Evolutionary conservation across 768 basidiomycete species (phyloP), one percentile per base, ranked within the genome.

Genomic region (Suillus spraguei): DNA sequence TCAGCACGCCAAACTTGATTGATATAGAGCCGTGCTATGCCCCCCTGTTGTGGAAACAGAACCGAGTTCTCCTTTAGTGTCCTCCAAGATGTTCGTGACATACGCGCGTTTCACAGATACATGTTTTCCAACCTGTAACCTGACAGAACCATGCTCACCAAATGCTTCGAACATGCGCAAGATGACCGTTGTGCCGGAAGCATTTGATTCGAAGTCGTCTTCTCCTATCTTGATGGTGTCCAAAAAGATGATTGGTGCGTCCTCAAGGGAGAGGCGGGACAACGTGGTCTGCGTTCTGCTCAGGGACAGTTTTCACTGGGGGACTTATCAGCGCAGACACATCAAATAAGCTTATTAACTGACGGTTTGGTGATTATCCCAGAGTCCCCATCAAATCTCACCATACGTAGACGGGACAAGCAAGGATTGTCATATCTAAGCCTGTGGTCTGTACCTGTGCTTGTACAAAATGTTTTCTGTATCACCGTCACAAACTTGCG

Each of bases 141-240:
- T 81, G 6, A 84, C 87, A 22, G 79, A 82, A 3, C 91, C 95
- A 66, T 95, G 93, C 0, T 97, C 97, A 16, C 97, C 97, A 65
- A 86, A 91, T 0, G 94, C 94, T 73, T 99, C 97, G 75, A 96
- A 98, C n/a, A 98, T 69, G 9, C 97, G 84, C 50, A 97, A 77
- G 8, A 99, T 79, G 59, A 99, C 77, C 0, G 88, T 91, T 60
- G 83, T 82, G 22, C 71, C 71, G 4, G 67, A 66, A 16, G 66
- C 62, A 16, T 68, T 71, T 22, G 65, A 55, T 6, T 62, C 61
- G 22, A 80, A 77, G 69, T 86, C 77, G 60, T 91, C 85, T 67
- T 98, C 95, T 8, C 94, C 95, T 32, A 96, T 90, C 75, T 99
- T 99, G 76, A 98, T 80, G 11, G 97, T 99, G 74, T 99, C 97